These are phyloP conservation scores for Phaseolus lunatus DNA, from an alignment of 306 rosid species.

Conservation along the genomic window DNA sequence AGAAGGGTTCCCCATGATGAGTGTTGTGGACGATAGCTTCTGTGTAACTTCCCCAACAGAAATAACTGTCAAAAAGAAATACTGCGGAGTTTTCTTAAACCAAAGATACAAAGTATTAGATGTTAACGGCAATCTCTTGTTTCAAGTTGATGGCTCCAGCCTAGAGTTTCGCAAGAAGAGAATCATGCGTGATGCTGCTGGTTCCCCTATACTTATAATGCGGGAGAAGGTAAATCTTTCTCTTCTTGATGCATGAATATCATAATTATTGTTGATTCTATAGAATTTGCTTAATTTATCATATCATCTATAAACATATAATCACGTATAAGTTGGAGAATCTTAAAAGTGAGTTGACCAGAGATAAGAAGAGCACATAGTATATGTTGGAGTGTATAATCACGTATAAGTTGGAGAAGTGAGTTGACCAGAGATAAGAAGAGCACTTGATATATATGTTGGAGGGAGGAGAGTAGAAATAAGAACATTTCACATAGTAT, in stretches of 20 bases:
- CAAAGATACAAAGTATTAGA: constrained; percentile 42
- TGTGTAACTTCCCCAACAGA: constrained; percentile 36
- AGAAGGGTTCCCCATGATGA: background rate
- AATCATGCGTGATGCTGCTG: constrained; percentile 43
- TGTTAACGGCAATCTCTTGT: constrained; percentile 27
- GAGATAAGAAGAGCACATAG: too few relatives aligned
- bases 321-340: too few relatives aligned
- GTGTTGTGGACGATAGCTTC: constrained; percentile 43
- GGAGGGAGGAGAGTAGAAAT: too few relatives aligned
- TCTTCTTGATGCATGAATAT: background rate
- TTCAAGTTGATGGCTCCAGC: constrained; percentile 49
- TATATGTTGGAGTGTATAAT: too few relatives aligned
- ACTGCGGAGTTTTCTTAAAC: constrained; percentile 37
- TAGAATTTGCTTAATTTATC: too few relatives aligned
- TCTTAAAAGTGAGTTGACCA: too few relatives aligned
- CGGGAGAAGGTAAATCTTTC: constrained; percentile 38
- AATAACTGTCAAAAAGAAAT: constrained; percentile 40
- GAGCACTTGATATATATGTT: too few relatives aligned
- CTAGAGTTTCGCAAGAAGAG: constrained; percentile 42
- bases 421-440: too few relatives aligned
- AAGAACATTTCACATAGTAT: too few relatives aligned
- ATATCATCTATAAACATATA: too few relatives aligned
- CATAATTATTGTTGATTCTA: too few relatives aligned
- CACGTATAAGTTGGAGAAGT: too few relatives aligned
- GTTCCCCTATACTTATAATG: constrained; percentile 43